Base-by-base conservation (phyloP, 2,329 filamentous ascomycete genomes). In the Aspergillus eucalypticola region DNA sequence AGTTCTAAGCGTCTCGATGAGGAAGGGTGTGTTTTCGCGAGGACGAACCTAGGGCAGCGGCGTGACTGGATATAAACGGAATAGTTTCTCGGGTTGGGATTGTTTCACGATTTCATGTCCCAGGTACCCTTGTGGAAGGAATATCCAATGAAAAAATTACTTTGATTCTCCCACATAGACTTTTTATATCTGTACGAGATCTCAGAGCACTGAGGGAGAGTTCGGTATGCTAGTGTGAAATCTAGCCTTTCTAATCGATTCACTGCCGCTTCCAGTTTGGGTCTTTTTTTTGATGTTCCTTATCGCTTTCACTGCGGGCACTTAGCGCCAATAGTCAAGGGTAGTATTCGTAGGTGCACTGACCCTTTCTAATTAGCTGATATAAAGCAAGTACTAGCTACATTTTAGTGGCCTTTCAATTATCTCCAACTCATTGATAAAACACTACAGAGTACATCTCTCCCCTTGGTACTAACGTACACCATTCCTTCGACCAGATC, bases 1-100 rank as follows among this genome's bases (percentile, higher is more conserved):
- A 99, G 88, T 99, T 99, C 87, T 99, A 96, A 89, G 74, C 68
- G 72, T 64, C 62, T 69, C 65, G 67, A 64, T 60, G 66, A 68
- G 60, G 69, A 64, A 64, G 61, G 62, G 68, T 69, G 69, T 71
- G 68, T 67, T 73, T 67, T 67, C 66, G 66, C 67, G 62, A 64
- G 68, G 66, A 66, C 67, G 65, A 63, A 71, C 67, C 71, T 73
- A 71, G 71, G 73, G 67, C 69, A 73, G 67, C 69, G 73, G 70
- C 72, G 73, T 72, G 68, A 73, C 65, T 74, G 72, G 73, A 73
- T 73, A 74, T 71, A 69, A 66, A 67, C 67, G 69, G 70, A 71
- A 68, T 74, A 70, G 67, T 72, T 69, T 66, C 32, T 69, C 62
- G 67, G 70, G 63, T 72, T 71, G 73, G 73, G 72, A 75, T 75